Evolutionary conservation across 108 stramenopile genomes (phyloP).

Genomic region (Asterionellopsis glacialis): DNA sequence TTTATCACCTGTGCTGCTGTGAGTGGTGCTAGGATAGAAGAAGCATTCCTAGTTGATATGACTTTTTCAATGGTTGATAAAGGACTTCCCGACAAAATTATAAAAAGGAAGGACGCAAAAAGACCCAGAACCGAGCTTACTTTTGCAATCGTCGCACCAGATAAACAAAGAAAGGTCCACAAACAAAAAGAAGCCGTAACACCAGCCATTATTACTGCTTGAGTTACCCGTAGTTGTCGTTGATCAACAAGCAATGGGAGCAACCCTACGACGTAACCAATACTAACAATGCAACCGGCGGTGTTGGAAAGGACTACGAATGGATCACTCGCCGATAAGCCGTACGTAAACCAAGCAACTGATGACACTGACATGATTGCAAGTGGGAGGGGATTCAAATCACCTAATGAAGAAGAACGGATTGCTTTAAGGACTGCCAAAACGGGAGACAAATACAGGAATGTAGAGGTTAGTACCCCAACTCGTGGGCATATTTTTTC

Average conservation of each 20-base stretch:
- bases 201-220: constrained; percentile 19
- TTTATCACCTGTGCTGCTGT: constrained; percentile 45
- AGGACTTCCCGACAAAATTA: constrained; percentile 38
- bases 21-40: constrained; percentile 31
- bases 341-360: constrained; percentile 41
- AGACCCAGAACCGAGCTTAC: constrained; percentile 26
- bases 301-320: constrained; percentile 45
- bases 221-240: constrained; percentile 12
- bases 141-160: constrained; percentile 23
- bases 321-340: constrained; percentile 34
- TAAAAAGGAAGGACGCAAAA: constrained; percentile 39
- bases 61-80: constrained; percentile 40
- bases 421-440: constrained; percentile 28
- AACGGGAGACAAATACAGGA: constrained; percentile 42
- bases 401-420: constrained; percentile 16
- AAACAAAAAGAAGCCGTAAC: constrained; percentile 29
- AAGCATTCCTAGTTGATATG: constrained; percentile 25
- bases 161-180: constrained; percentile 41
- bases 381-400: constrained; percentile 41
- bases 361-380: constrained; percentile 45
- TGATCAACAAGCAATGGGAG: constrained; percentile 19
- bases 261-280: constrained; percentile 35
- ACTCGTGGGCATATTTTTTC: constrained; percentile 31
- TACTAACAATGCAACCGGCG: constrained; percentile 29
- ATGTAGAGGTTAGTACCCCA: constrained; percentile 37